phyloP scores from a whole-genome alignment of 2,329 filamentous ascomycete genomes.

The Pseudocercospora fijiensis region DNA sequence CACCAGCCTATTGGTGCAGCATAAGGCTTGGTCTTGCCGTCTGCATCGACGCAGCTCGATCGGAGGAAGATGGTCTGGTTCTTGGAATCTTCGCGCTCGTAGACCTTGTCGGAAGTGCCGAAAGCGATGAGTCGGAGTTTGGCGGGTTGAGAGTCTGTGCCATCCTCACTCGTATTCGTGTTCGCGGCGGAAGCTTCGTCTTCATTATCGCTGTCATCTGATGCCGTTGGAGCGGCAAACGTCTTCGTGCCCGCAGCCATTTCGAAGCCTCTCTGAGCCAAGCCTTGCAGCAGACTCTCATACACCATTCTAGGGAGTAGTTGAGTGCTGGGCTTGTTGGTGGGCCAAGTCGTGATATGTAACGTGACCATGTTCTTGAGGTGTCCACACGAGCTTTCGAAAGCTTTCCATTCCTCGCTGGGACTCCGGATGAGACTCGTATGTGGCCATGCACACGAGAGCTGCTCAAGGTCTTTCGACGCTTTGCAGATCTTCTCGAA shows the following conservation, averaged over 20 bases:
- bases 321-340: constrained; percentile 42
- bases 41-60: constrained; percentile 44
- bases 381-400: constrained; percentile 35
- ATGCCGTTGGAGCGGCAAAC: not conserved
- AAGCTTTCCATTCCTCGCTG: constrained; percentile 45
- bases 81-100: constrained; percentile 48
- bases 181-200: constrained; percentile 1
- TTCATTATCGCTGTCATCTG: constrained; percentile 15
- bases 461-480: constrained; percentile 46
- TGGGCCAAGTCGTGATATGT: constrained; percentile 52
- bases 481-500: constrained; percentile 50
- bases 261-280: constrained; percentile 33
- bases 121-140: constrained; percentile 49
- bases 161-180: not conserved
- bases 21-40: constrained; percentile 43
- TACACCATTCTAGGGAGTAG: constrained; percentile 47
- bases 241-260: constrained; percentile 21
- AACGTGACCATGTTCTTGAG: constrained; percentile 47
- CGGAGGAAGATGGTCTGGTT: constrained; percentile 51
- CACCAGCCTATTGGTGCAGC: constrained; percentile 50
- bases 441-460: constrained; percentile 49
- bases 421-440: constrained; percentile 47
- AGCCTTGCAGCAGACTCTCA: constrained; percentile 43
- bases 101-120: constrained; percentile 48
- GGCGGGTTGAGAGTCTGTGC: constrained; percentile 13